Percentiles rank a stretch among this genome's conserved stretches.
These are phyloP conservation scores for Talaromyces liani DNA, from an alignment of 495 filamentous ascomycete genomes.

Conservation along the genomic window DNA sequence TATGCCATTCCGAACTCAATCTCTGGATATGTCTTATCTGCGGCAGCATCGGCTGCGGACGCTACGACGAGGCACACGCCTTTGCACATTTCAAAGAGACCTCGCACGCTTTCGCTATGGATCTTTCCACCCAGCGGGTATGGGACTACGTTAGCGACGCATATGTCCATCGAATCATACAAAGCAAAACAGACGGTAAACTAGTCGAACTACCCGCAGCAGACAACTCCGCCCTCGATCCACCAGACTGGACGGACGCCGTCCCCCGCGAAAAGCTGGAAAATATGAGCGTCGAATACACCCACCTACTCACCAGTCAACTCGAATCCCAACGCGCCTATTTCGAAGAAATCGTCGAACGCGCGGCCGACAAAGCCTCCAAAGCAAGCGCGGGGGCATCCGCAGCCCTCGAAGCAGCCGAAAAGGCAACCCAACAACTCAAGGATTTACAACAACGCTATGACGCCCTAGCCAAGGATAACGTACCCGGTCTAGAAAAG, in stretches of 20 bases:
- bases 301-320: constrained; percentile 84
- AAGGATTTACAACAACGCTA: constrained; percentile 48
- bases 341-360: constrained; percentile 88
- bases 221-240: constrained; percentile 35
- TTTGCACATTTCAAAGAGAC: constrained; percentile 90
- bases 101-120: constrained; percentile 83
- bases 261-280: constrained; percentile 89
- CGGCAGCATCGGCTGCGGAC: constrained; percentile 85
- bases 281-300: constrained; percentile 86
- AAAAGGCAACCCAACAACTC: constrained; percentile 43
- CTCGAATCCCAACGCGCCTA: constrained; percentile 88
- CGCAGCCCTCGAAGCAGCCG: constrained; percentile 48
- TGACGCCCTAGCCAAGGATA: constrained; percentile 46
- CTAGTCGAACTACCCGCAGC: constrained; percentile 70
- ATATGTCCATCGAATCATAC: constrained; percentile 92
- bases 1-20: constrained; percentile 70
- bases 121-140: constrained; percentile 84
- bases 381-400: constrained; percentile 62
- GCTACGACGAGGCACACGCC: constrained; percentile 90
- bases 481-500: constrained; percentile 58
- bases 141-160: constrained; percentile 96
- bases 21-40: constrained; percentile 95
- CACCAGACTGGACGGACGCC: constrained; percentile 51
- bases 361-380: constrained; percentile 84
- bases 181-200: constrained; percentile 82